Base-by-base conservation (phyloP, 2,329 filamentous ascomycete species). In the Clonostachys rosea region DNA sequence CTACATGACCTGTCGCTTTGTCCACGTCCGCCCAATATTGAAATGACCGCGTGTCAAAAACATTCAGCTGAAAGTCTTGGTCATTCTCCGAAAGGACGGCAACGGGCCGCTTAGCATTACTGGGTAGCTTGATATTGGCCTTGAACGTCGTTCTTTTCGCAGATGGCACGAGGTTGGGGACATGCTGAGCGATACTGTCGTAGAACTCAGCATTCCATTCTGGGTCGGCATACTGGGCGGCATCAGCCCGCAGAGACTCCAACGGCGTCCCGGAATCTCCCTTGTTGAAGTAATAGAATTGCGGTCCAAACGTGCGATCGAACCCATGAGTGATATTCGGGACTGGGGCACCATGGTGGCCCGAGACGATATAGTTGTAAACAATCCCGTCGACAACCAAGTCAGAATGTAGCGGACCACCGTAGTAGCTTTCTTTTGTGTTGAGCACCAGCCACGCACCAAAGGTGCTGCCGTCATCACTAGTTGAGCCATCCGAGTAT, bases 371-470 rank as follows among this genome's bases (percentile, higher is more conserved):
- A 54, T 85, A 86, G 56, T 86, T 83, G 59, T 85, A 84, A 0
- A 85, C 71, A 42, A 85, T 84, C 0, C 81, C 81, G 53, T 85
- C 82, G 0, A 85, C 82, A 0, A 74, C 74, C 7, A 86, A 63
- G 54, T 85, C 83, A 0, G 80, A 83, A 59, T 84, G 80, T 3
- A 80, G 62, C 0, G 81, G 81, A 0, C 81, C 82, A 9, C 77
- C 78, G 55, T 76, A 83, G 53, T 83, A 83, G 0, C 79, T 82
- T 44, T 85, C 81, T 52, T 74, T 76, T 1, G 77, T 83, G 55
- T 84, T 84, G 73, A 82, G 79, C 1, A 85, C 78, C 13, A 85
- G 63, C 81, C 80, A 85, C 2, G 78, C 76, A 3, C 81, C 81
- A 50, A 74, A 84, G 0, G 75, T 75, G 1, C 68, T 70, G 11